A percentile compares a stretch with the other conserved stretches of the same genome.
Evolutionary conservation across 2,329 filamentous ascomycete species (phyloP).

Genomic region (Trichoderma brevicompactum): DNA sequence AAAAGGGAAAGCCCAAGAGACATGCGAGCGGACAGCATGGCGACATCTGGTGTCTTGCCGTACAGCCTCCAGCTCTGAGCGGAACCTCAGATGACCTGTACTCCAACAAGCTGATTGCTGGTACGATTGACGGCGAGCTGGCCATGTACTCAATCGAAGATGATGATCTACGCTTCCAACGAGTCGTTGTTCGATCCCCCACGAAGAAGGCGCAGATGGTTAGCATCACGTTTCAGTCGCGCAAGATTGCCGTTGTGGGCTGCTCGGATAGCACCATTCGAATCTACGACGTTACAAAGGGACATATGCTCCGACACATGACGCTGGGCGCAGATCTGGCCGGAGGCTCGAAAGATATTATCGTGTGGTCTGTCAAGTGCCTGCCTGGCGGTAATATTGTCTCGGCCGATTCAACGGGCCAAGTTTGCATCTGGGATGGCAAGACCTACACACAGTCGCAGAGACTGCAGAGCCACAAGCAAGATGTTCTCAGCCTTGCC

Average conservation of each 20-base stretch:
- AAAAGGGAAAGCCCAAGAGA: conserved; percentile 73
- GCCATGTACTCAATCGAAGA: conserved; percentile 87
- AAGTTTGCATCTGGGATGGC: conserved; percentile 91
- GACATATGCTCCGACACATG: conserved; percentile 77
- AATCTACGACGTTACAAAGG: conserved; percentile 82
- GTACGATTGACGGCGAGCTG: conserved; percentile 89
- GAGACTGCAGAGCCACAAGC: conserved; percentile 82
- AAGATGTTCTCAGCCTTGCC: conserved; percentile 88
- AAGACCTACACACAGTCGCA: conserved; percentile 89
- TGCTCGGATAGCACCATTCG: conserved; percentile 97
- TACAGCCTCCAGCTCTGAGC: conserved; percentile 64
- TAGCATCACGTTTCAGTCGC: conserved; percentile 87
- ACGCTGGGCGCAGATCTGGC: conserved; percentile 78
- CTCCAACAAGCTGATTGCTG: conserved; percentile 71
- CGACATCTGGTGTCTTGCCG: conserved; percentile 95
- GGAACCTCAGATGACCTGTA: conserved; percentile 43
- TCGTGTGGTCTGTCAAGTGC: conserved; percentile 93
- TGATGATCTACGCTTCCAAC: conserved; percentile 78
- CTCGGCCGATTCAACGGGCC: conserved; percentile 91
- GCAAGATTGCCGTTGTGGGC: conserved; percentile 81
- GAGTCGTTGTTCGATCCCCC: conserved; percentile 73
- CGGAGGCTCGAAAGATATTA: conserved; percentile 79
- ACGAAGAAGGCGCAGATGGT: conserved; percentile 87
- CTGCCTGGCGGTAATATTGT: conserved; percentile 87
- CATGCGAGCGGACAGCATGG: conserved; percentile 92